Percentiles rank a stretch among this genome's conserved stretches.
Conservation (phyloP, 192 early-diverging fungal genomes). For the Spizellomyces sp. region DNA sequence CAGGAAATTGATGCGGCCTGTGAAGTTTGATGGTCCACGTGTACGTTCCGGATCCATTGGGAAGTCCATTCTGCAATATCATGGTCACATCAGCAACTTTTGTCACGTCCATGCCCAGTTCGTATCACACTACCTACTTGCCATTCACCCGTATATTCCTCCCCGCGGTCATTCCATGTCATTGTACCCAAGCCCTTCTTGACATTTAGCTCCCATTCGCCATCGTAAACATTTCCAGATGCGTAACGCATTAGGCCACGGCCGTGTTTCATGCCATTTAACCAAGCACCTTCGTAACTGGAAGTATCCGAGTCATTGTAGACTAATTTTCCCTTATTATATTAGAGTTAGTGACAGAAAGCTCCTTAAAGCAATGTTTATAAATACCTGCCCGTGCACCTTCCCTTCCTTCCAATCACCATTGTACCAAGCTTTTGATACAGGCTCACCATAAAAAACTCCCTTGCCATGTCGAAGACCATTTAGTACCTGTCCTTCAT, state of each 20-base stretch:
- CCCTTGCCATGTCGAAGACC: slow-evolving; percentile 51
- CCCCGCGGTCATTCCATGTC: slow-evolving; percentile 48
- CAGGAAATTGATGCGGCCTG: slow-evolving; percentile 45
- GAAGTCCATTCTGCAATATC: slow-evolving; percentile 40
- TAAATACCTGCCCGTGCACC: slow-evolving; percentile 35
- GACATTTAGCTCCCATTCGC: slow-evolving; percentile 51
- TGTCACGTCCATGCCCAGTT: not conserved
- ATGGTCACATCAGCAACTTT: not conserved
- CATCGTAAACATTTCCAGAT: slow-evolving; percentile 57
- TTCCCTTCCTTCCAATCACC: slow-evolving; percentile 55
- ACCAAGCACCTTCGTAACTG: slow-evolving; percentile 48
- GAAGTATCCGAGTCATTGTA: slow-evolving; percentile 26
- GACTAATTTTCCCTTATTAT: slow-evolving; percentile 30
- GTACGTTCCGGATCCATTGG: slow-evolving; percentile 52
- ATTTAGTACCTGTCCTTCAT: slow-evolving; percentile 49
- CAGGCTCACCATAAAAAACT: slow-evolving; percentile 29
- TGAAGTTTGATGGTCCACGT: slow-evolving; percentile 40
- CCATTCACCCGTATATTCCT: slow-evolving; percentile 57
- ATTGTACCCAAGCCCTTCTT: slow-evolving; percentile 53
- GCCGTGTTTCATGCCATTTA: slow-evolving; percentile 48
- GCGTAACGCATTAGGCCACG: slow-evolving; percentile 52
- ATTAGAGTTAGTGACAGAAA: not conserved
- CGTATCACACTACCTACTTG: slow-evolving; percentile 30
- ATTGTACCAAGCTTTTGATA: slow-evolving; percentile 25
- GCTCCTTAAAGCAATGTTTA: not conserved